Conservation (phyloP, 23 red algal species). For the Cyanidiococcus yangmingshanensis region DNA sequence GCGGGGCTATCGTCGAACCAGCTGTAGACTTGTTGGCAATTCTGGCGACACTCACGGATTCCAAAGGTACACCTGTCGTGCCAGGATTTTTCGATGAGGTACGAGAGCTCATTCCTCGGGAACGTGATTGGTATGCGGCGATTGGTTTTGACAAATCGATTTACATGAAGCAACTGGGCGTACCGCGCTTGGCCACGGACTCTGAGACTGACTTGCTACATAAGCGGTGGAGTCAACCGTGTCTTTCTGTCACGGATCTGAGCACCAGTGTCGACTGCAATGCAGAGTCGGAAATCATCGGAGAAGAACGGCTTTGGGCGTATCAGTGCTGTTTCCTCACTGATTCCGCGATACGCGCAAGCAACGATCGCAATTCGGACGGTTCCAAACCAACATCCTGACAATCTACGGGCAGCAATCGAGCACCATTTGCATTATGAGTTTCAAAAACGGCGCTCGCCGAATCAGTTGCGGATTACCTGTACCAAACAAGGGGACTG, state of each 20-base stretch:
- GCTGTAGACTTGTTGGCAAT: constrained; percentile 57
- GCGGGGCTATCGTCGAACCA: constrained; percentile 70
- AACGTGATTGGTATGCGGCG: constrained; percentile 20
- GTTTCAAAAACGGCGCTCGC: constrained; percentile 53
- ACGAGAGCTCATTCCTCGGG: constrained; percentile 22
- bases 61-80: constrained; percentile 33
- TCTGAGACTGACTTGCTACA: constrained; percentile 32
- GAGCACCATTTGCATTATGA: constrained; percentile 41
- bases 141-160: constrained; percentile 38
- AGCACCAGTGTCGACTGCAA: constrained; percentile 34
- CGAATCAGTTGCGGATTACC: constrained; percentile 39
- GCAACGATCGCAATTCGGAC: constrained; percentile 62
- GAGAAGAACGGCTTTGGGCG: neutral
- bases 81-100: constrained; percentile 72
- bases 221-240: constrained; percentile 42
- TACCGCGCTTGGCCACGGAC: constrained; percentile 30
- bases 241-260: constrained; percentile 42
- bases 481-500: constrained; percentile 61
- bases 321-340: constrained; percentile 33
- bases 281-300: neutral
- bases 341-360: constrained; percentile 40
- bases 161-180: constrained; percentile 43
- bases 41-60: constrained; percentile 46
- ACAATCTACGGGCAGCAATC: constrained; percentile 36
- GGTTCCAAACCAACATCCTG: constrained; percentile 86